phyloP scores from a whole-genome alignment of 192 early-diverging fungal genomes.

The Funneliformis mosseae region DNA sequence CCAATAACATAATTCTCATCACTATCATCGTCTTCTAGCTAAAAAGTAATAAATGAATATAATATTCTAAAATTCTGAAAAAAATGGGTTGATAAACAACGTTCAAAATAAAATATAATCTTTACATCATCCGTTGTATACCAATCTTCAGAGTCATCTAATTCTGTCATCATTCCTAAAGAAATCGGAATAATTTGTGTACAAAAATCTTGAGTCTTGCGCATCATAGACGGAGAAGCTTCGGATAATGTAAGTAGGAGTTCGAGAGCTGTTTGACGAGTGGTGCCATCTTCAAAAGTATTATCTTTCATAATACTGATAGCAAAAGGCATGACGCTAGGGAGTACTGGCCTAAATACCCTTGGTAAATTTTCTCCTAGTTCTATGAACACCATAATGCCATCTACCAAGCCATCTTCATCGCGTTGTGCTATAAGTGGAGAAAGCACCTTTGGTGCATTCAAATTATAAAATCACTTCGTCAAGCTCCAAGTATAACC shows the following conservation, averaged over 20 bases:
- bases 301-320: slow-evolving; percentile 77
- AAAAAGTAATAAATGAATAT: slow-evolving; percentile 27
- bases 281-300: slow-evolving; percentile 79
- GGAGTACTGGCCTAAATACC: slow-evolving; percentile 79
- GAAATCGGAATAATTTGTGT: slow-evolving; percentile 81
- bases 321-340: slow-evolving; percentile 74
- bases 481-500: background rate
- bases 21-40: slow-evolving; percentile 87
- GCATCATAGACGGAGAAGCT: slow-evolving; percentile 82
- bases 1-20: slow-evolving; percentile 89
- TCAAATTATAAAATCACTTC: slow-evolving; percentile 8
- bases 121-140: slow-evolving; percentile 79
- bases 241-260: slow-evolving; percentile 91
- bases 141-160: slow-evolving; percentile 91
- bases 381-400: slow-evolving; percentile 80
- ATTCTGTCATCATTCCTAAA: slow-evolving; percentile 92
- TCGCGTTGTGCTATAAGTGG: slow-evolving; percentile 70
- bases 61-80: background rate
- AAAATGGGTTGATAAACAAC: background rate
- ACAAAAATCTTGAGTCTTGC: slow-evolving; percentile 86
- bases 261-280: slow-evolving; percentile 90
- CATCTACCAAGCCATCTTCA: slow-evolving; percentile 71
- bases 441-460: slow-evolving; percentile 57
- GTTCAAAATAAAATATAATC: slow-evolving; percentile 1
- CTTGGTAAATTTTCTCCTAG: slow-evolving; percentile 83